A percentile compares a stretch with the other conserved stretches of the same genome.
Evolutionary conservation across 2,329 filamentous ascomycete species (phyloP).

Genomic region (Ceratocystis papillata): DNA sequence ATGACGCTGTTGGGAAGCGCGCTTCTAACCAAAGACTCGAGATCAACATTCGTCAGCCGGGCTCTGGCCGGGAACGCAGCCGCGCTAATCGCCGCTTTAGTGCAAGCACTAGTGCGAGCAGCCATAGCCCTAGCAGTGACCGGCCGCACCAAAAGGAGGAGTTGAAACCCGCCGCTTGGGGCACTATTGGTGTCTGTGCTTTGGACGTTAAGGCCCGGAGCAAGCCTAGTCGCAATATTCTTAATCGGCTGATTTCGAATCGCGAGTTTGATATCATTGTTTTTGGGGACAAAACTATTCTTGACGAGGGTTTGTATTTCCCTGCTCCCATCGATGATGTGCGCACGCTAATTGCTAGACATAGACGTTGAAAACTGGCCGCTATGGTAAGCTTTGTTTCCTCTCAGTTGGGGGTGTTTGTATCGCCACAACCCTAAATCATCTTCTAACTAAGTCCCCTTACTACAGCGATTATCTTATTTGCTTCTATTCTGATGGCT

Average conservation of each 20-base stretch:
- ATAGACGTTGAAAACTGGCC: constrained; percentile 88
- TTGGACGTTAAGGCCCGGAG: constrained; percentile 91
- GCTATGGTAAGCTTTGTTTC: constrained; percentile 50
- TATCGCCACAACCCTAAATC: neutral
- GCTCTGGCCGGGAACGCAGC: constrained; percentile 52
- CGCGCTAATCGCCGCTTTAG: constrained; percentile 65
- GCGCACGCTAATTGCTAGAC: constrained; percentile 10
- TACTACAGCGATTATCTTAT: constrained; percentile 69
- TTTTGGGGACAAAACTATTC: constrained; percentile 96
- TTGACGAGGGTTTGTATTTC: constrained; percentile 61
- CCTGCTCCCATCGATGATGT: neutral
- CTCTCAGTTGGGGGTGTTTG: neutral
- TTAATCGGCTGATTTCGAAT: constrained; percentile 82
- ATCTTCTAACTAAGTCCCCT: neutral
- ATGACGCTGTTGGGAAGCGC: constrained; percentile 24
- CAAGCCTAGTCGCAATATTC: constrained; percentile 91
- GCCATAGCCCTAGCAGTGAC: constrained; percentile 67
- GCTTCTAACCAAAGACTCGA: constrained; percentile 11
- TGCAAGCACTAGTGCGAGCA: constrained; percentile 70
- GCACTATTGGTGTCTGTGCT: constrained; percentile 83
- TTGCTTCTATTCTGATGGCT: constrained; percentile 96
- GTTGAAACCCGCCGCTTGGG: constrained; percentile 48
- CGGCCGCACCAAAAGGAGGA: constrained; percentile 51
- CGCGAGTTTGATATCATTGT: constrained; percentile 93
- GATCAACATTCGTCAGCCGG: constrained; percentile 35